Evolutionary conservation across 78 protist species (phyloP), one percentile per base, ranked within the genome.

Genomic region (Tieghemostelium lacteum): DNA sequence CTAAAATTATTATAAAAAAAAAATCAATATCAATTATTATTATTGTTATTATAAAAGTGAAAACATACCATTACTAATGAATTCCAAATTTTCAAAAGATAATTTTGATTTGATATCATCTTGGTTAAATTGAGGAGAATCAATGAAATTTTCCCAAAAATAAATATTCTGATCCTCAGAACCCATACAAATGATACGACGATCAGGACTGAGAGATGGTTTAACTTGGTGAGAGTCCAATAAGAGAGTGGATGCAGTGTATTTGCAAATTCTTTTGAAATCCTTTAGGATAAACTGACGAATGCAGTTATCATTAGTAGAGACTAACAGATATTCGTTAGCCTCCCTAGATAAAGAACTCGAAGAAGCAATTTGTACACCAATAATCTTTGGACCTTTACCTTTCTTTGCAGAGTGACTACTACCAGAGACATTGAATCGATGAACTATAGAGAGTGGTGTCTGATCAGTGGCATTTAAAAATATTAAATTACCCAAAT

Each of bases 241-340:
- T 19, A 64, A 1, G 50, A 72, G 58, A 22, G 78, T 78, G 10
- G n/a, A 14, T n/a, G n/a, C n/a, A 12, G 55, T 71, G 28, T 83
- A 83, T 70, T 73, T 83, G 33, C 91, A 83, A 55, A 83, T 83
- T 64, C 91, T 66, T 60, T 83, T 83, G 91, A 83, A 83, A 83
- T 83, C 78, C 33, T 31, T 52, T 57, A 83, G 37, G 28, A 64
- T 22, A 39, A 57, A 69, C 29, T 83, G 91, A 29, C 91, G n/a
- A 70, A 83, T 69, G 54, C 58, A 60, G 29, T 60, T 55, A 58
- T 83, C 91, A 49, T 83, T 69, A 37, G 91, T 49, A 49, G 62
- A 58, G 26, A 83, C 67, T 19, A 83, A 33, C n/a, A 83, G n/a
- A 57, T 73, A 58, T 54, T 2, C 1, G 63, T 57, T n/a, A 12